Evolutionary conservation across 176 grass and related monocot genomes (phyloP).

Genomic region (Bothriochloa decipiens): DNA sequence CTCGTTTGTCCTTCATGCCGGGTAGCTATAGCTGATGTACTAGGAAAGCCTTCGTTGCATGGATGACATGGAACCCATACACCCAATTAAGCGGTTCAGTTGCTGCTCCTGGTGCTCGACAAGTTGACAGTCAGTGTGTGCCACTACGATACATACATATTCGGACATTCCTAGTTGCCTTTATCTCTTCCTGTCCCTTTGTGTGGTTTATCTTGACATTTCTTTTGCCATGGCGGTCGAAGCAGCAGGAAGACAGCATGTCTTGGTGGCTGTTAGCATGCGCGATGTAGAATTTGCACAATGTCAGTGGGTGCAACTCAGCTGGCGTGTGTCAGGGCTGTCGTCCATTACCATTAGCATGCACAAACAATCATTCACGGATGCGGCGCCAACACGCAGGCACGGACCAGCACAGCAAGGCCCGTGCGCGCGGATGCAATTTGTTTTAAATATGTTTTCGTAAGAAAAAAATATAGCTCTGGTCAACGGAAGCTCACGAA

Average conservation of each 20-base stretch:
- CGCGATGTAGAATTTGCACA: not conserved
- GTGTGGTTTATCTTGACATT: not conserved
- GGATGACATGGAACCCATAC: slow-evolving; percentile 44
- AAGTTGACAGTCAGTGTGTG: slow-evolving; percentile 20
- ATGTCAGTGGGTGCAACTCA: not conserved
- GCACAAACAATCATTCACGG: not conserved
- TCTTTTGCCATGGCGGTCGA: not conserved
- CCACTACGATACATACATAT: not conserved
- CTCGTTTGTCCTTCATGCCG: not conserved
- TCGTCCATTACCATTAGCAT: not conserved
- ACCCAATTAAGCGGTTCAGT: not conserved
- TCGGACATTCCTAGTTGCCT: not conserved
- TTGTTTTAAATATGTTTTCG: no score
- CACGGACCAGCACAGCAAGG: not conserved
- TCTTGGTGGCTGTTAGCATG: not conserved
- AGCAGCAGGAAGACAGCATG: not conserved
- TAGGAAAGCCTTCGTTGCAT: slow-evolving; percentile 14
- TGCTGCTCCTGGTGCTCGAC: slow-evolving; percentile 15
- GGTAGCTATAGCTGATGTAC: not conserved
- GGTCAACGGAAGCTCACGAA: no score
- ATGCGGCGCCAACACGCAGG: not conserved
- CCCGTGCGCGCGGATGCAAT: not conserved
- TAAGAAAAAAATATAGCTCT: no score
- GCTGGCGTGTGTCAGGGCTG: not conserved
- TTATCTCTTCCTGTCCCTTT: slow-evolving; percentile 2